Evolutionary conservation across 2,329 filamentous ascomycete species (phyloP), one percentile per base, ranked within the genome.

Genomic region (Alternaria infectoria): DNA sequence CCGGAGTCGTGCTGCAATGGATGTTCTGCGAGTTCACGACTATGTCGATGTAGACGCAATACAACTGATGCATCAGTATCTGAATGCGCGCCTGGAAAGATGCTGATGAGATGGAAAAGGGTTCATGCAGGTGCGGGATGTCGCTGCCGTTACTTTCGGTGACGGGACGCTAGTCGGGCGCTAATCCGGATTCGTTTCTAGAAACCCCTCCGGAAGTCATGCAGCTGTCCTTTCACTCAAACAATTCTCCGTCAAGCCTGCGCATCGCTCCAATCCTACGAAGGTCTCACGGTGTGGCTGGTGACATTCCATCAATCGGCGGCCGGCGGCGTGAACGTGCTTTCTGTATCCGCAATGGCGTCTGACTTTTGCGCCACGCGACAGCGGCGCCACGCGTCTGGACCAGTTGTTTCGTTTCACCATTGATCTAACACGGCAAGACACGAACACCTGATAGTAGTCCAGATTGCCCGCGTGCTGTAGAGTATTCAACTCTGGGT

Each of bases 301-400:
- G 11, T 54, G 56, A 57, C 55, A 19, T 69, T 71, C 70, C 69
- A 66, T 70, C 70, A 73, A 73, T 71, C 63, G 49, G 64, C 64
- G 12, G 13, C 15, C 28, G 43, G 25, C 21, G 15, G 47, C 13
- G 26, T n/a, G 26, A 32, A 19, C 40, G 19, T 47, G 21, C 36
- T 13, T 23, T 17, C 28, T 25, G 30, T 25, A 44, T 50, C 30
- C 52, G 52, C 30, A 23, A 28, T 50, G 36, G 7, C 52, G 32
- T 52, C 40, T 49, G 6, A 40, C 59, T 46, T 25, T 40, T 52
- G 50, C 57, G 47, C 54, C 57, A 54, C 55, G 54, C 40, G 25
- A 52, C 59, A 51, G 44, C 21, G 25, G 61, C 55, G 60, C 58
- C 58, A 63, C 58, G 65, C 51, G 45, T 55, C 62, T 63, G 45